Conservation (phyloP, 148 eudicot species). For the Cornus kousa region DNA sequence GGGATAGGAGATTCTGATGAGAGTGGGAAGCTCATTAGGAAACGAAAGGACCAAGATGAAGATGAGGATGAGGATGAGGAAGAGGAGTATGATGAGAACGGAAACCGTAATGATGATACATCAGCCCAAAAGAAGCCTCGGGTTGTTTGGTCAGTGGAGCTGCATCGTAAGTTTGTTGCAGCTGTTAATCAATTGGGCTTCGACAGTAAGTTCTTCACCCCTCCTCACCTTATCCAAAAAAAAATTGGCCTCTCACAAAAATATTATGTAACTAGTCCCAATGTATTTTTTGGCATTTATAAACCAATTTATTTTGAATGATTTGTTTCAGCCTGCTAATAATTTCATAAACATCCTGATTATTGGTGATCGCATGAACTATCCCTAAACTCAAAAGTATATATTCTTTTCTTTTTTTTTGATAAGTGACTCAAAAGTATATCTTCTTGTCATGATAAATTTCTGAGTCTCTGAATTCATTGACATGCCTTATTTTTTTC, state of each 20-base stretch:
- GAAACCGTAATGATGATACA: slow-evolving; percentile 45
- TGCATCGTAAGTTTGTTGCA: slow-evolving; percentile 76
- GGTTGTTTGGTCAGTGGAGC: slow-evolving; percentile 69
- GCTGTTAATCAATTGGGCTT: slow-evolving; percentile 66
- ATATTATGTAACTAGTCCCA: not conserved
- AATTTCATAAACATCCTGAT: not conserved
- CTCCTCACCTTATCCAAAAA: not conserved
- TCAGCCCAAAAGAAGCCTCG: slow-evolving; percentile 63
- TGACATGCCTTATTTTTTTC: not conserved
- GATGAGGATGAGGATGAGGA: slow-evolving; percentile 41
- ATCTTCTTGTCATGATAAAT: too few relatives aligned
- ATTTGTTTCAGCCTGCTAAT: not conserved
- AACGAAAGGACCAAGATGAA: slow-evolving; percentile 53
- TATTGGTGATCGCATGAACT: not conserved
- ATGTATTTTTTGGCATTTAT: not conserved
- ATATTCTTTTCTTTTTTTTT: too few relatives aligned
- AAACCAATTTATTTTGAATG: not conserved
- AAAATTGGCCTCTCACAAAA: not conserved
- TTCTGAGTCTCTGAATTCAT: not conserved
- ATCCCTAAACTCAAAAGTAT: too few relatives aligned
- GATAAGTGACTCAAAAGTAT: too few relatives aligned
- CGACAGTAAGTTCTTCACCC: slow-evolving; percentile 46
- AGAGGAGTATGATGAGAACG: slow-evolving; percentile 49
- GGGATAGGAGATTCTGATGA: slow-evolving; percentile 37
- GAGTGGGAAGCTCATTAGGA: slow-evolving; percentile 37